Evolutionary conservation across 345 rosid genomes (phyloP).

Genomic region (Turnera subulata): DNA sequence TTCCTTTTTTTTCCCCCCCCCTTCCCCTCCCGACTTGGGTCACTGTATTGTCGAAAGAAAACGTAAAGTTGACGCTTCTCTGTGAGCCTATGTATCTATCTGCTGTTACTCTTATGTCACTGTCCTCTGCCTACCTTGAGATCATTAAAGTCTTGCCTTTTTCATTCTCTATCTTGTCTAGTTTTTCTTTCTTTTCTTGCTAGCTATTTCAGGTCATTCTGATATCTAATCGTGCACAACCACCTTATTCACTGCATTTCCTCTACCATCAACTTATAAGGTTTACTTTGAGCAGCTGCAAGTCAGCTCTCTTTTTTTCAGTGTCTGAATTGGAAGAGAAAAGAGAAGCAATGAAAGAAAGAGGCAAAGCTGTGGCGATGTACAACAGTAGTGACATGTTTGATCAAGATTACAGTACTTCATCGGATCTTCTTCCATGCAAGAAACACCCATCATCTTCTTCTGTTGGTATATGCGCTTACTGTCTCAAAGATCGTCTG

Average conservation of each 20-base stretch:
- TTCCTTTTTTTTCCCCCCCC: no score
- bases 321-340: not conserved
- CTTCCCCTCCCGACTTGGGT: conserved; percentile 3
- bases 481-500: conserved; percentile 87
- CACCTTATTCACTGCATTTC: not conserved
- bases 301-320: not conserved
- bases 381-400: conserved; percentile 33
- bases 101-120: conserved; percentile 33
- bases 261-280: not conserved
- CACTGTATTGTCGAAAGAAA: conserved; percentile 25
- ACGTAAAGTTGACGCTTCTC: conserved; percentile 77
- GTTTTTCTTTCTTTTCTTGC: not conserved
- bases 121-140: conserved; percentile 30
- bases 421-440: conserved; percentile 63
- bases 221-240: not conserved
- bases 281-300: not conserved
- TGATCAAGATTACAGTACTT: conserved; percentile 31
- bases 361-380: conserved; percentile 73
- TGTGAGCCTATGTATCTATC: conserved; percentile 24
- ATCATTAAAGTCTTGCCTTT: not conserved
- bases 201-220: not conserved
- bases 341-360: conserved; percentile 59
- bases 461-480: conserved; percentile 72
- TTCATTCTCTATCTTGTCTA: not conserved
- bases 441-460: conserved; percentile 77